Conservation (phyloP, 1,284 basidiomycete species). For the Ceraceosorus guamensis region DNA sequence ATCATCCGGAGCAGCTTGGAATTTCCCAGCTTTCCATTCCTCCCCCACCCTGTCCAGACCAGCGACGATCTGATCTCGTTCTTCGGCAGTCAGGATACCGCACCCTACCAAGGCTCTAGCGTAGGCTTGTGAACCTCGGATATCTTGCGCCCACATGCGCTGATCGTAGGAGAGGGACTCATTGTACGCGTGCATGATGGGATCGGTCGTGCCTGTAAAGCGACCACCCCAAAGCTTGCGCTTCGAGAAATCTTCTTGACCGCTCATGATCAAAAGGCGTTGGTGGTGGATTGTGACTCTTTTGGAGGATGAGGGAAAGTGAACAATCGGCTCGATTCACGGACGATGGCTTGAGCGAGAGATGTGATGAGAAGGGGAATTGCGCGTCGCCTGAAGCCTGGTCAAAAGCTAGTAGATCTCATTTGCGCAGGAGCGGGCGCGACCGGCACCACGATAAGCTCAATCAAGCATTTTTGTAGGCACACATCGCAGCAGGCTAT, state of each 20-base stretch:
- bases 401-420: no score
- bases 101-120: conserved; percentile 74
- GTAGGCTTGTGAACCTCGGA: conserved; percentile 90
- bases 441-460: no score
- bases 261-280: not conserved
- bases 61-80: conserved; percentile 61
- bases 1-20: conserved; percentile 60
- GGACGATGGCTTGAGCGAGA: no score
- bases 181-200: conserved; percentile 45
- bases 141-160: conserved; percentile 85
- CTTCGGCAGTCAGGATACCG: conserved; percentile 69
- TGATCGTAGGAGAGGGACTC: conserved; percentile 82
- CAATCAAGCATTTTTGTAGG: no score
- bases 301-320: no score
- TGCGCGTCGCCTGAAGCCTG: no score
- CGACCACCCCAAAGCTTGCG: conserved; percentile 47
- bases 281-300: no score
- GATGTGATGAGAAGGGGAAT: no score
- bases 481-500: no score
- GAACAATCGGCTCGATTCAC: no score
- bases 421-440: no score
- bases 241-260: conserved; percentile 40
- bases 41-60: conserved; percentile 71
- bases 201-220: conserved; percentile 45
- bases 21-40: conserved; percentile 63